A percentile compares a stretch with the other conserved stretches of the same genome.
phyloP scores from a whole-genome alignment of 2,329 filamentous ascomycete genomes.

The Pseudocercospora macadamiae region DNA sequence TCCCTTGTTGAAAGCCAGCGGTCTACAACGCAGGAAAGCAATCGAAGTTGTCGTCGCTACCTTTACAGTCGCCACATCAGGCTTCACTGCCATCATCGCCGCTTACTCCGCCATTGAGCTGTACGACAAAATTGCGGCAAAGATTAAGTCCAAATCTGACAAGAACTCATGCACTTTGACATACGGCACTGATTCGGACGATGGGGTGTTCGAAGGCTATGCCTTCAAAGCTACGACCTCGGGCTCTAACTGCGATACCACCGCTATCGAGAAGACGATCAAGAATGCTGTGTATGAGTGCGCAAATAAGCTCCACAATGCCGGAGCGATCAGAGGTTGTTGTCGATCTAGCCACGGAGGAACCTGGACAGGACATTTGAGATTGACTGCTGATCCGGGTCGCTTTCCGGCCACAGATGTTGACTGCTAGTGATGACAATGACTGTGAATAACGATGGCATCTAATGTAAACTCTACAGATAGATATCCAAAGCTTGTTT shows the following conservation, averaged over 20 bases:
- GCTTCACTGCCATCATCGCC: not conserved
- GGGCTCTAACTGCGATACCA: not conserved
- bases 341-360: not conserved
- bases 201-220: not conserved
- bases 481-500: too few species aligned
- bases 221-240: not conserved
- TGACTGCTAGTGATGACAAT: too few species aligned
- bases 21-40: not conserved
- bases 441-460: too few species aligned
- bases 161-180: not conserved
- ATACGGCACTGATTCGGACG: not conserved
- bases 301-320: not conserved
- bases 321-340: not conserved
- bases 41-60: not conserved
- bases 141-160: not conserved
- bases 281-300: not conserved
- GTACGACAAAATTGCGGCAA: not conserved
- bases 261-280: not conserved
- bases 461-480: too few species aligned
- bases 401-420: not conserved
- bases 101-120: not conserved
- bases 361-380: not conserved
- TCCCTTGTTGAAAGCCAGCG: not conserved
- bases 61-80: not conserved
- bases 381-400: not conserved